Evolutionary conservation across 192 early-diverging fungal species (phyloP).

Genomic region (Linnemannia schmuckeri): DNA sequence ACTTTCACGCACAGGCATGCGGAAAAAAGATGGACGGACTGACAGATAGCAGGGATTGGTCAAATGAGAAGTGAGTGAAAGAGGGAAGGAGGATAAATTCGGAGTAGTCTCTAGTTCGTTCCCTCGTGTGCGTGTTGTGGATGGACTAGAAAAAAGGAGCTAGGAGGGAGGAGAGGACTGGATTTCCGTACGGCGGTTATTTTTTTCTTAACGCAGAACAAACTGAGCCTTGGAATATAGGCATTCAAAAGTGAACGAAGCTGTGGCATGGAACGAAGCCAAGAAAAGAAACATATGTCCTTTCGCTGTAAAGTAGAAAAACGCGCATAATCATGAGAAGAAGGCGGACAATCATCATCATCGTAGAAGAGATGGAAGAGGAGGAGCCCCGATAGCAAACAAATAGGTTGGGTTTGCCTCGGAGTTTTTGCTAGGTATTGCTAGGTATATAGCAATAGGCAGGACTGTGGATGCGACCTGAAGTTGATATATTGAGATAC

Average conservation of each 20-base stretch:
- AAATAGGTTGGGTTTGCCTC: not conserved
- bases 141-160: no score
- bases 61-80: not conserved
- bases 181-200: no score
- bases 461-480: no score
- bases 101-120: not conserved
- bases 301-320: slow-evolving; percentile 5
- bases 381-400: no score
- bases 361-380: not conserved
- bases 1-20: not conserved
- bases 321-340: not conserved
- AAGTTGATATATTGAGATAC: no score
- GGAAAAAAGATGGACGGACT: not conserved
- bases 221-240: no score
- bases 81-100: not conserved
- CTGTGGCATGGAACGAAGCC: no score
- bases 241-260: not conserved
- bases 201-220: no score
- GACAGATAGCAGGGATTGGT: not conserved
- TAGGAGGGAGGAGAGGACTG: no score
- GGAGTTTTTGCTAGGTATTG: no score
- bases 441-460: no score
- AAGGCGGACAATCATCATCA: not conserved
- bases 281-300: not conserved
- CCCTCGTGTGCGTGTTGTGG: no score